A percentile compares a stretch with the other conserved stretches of the same genome.
These are phyloP conservation scores for Diaporthe destruens DNA, from an alignment of 2,329 filamentous ascomycete genomes.

Conservation along the genomic window DNA sequence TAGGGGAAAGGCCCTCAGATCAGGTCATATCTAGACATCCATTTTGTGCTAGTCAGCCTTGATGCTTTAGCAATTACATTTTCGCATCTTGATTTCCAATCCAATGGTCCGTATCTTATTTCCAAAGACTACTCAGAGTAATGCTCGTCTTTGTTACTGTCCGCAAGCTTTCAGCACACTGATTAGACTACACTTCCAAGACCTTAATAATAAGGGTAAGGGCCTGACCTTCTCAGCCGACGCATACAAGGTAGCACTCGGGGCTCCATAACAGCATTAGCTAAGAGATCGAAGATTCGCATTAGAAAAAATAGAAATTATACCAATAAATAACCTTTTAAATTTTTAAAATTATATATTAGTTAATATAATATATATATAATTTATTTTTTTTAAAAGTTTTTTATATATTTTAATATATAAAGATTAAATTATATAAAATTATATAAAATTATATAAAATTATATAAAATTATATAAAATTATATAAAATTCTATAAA, in stretches of 20 bases:
- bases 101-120: not conserved
- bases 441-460: too few species aligned
- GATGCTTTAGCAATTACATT: not conserved
- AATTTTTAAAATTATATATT: too few species aligned
- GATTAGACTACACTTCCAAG: not conserved
- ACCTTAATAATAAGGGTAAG: not conserved
- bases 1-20: too few species aligned
- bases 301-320: too few species aligned
- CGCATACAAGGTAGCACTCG: constrained; percentile 17
- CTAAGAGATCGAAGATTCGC: too few species aligned
- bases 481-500: too few species aligned
- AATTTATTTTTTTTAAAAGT: too few species aligned
- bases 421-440: too few species aligned
- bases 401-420: too few species aligned
- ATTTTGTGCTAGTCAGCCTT: not conserved
- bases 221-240: not conserved
- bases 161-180: not conserved
- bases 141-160: not conserved
- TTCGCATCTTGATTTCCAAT: not conserved
- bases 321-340: too few species aligned
- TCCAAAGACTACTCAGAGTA: not conserved
- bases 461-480: too few species aligned
- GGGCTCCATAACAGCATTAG: constrained; percentile 8
- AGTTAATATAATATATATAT: too few species aligned
- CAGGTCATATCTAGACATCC: not conserved